These are phyloP conservation scores for Dendrostoma leiphaemia DNA, from an alignment of 2,329 filamentous ascomycete genomes.

Conservation along the genomic window DNA sequence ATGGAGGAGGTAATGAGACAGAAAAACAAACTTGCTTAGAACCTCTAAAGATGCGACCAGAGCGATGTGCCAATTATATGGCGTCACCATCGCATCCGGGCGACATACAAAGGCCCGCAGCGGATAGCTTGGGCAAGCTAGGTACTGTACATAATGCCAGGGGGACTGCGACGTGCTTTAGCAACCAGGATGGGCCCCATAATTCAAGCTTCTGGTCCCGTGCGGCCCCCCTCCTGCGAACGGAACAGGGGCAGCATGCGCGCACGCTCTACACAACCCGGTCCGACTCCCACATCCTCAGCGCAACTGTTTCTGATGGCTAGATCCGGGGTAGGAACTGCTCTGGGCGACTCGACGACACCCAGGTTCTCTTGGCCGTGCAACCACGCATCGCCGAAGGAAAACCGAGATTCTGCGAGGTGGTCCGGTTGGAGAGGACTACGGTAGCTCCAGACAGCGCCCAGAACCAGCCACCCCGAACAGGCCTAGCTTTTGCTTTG, in stretches of 20 bases:
- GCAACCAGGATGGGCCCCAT: neutral
- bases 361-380: slow-evolving; percentile 2
- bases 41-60: neutral
- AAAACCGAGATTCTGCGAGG: slow-evolving; percentile 9
- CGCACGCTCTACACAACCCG: too few relatives aligned
- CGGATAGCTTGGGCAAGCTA: neutral
- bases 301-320: too few relatives aligned
- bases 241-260: neutral
- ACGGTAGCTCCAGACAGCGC: neutral
- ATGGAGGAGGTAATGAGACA: neutral
- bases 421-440: slow-evolving; percentile 8
- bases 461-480: neutral
- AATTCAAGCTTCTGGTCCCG: slow-evolving; percentile 1
- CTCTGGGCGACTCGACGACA: too few relatives aligned
- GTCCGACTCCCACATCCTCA: too few relatives aligned
- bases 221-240: neutral
- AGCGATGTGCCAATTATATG: neutral
- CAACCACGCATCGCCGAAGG: slow-evolving; percentile 6
- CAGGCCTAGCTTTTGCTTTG: slow-evolving; percentile 7
- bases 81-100: slow-evolving; percentile 11
- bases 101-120: neutral
- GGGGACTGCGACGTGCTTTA: neutral
- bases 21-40: neutral
- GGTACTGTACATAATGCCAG: neutral
- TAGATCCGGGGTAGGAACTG: too few relatives aligned